Percentiles rank a stretch among this genome's conserved stretches.
Conservation (phyloP, 441 rosid genomes). For the Populus hybrid region DNA sequence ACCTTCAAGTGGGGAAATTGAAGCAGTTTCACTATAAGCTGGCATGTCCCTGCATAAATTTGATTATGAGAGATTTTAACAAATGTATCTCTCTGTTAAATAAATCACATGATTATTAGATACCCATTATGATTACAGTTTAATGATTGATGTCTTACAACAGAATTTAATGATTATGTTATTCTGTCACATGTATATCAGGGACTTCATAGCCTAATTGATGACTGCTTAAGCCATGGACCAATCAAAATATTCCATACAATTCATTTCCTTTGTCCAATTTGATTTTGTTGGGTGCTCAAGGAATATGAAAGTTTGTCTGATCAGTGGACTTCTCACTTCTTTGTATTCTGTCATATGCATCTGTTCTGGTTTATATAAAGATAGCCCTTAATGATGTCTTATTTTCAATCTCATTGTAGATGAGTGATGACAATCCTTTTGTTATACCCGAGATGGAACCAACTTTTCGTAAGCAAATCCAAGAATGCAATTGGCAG, state of each 20-base stretch:
- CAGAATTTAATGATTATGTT: not conserved
- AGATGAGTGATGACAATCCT: constrained; percentile 99
- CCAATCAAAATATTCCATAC: not conserved
- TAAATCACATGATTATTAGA: not conserved
- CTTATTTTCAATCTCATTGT: constrained; percentile 19
- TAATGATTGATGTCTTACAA: not conserved
- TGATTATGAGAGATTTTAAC: not conserved
- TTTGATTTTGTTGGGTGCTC: not conserved
- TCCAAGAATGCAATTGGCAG: constrained; percentile 98
- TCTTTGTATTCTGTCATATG: not conserved
- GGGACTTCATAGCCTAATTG: not conserved
- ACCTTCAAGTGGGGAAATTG: not conserved
- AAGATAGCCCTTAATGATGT: not conserved
- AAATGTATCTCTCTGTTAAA: not conserved
- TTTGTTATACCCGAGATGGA: constrained; percentile 94
- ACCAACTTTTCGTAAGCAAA: constrained; percentile 80
- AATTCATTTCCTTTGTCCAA: not conserved
- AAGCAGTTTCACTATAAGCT: not conserved
- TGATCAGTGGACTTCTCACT: not conserved
- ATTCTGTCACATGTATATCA: not conserved
- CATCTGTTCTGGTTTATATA: not conserved
- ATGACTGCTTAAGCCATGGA: too few species aligned
- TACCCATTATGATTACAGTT: not conserved
- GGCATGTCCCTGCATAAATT: not conserved
- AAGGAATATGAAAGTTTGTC: not conserved